Base-by-base conservation (phyloP, 2,329 filamentous ascomycete genomes). In the Geosmithia putterillii region DNA sequence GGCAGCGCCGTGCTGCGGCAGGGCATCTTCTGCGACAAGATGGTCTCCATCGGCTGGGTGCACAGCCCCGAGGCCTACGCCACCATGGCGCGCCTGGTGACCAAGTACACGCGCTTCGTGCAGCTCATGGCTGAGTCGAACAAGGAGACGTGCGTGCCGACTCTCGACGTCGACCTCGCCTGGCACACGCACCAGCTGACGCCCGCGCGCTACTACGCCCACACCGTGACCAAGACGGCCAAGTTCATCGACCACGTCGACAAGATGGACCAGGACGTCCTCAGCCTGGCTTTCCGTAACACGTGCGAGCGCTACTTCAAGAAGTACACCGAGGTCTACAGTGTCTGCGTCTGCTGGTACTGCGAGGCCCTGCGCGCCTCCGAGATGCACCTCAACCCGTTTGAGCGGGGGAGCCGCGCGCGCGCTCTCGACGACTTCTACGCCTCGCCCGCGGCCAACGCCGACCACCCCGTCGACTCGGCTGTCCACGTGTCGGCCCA, bases 1-100 rank as follows among this genome's bases (percentile, higher is more conserved):
- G 64, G 69, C 4, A 76, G 78, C 2, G 81, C 80, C 0, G 76
- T 84, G 2, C 65, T 82, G 50, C 68, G 82, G 0, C 82, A 86
- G 54, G 73, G 76, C 17, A 65, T 72, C 40, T 86, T 85, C 50
- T 62, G 78, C 3, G 74, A 79, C 46, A 86, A 90, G 63, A 89
- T 90, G 83, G 70, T 74, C 50, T 69, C 73, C 50, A 76, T 89
- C 40, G 82, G 87, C 60, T 90, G 84, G 85, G 64, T 89, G 1
- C 84, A 86, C 57, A 83, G 79, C 21, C 83, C 84, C 0, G 67
- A 77, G 0, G 70, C 22, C 28, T n/a, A 23, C 25, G 32, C 18
- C 17, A 42, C 41, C 5, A 42, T 42, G 28, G 19, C 18, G 10
- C 17, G 41, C 9, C 15, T 32, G 2, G 21, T 36, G 3, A 7